Percentiles rank a stretch among this genome's conserved stretches.
Conservation (phyloP, 2,329 filamentous ascomycete genomes). For the Talaromyces sp. region DNA sequence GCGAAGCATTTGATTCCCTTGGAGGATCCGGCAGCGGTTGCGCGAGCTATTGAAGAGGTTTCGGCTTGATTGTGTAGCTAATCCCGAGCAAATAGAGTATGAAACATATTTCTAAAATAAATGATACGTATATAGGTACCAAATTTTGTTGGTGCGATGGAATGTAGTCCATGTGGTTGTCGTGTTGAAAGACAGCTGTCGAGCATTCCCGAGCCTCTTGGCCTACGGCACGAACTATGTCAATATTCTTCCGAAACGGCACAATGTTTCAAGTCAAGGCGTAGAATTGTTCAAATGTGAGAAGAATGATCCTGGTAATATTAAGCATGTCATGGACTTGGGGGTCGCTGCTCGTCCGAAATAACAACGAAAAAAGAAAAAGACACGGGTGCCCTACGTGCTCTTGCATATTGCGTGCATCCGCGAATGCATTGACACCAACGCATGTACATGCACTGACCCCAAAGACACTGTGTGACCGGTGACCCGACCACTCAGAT, state of each 20-base stretch:
- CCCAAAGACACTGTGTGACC: not conserved
- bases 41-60: constrained; percentile 7
- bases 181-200: not conserved
- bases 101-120: not conserved
- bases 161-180: constrained; percentile 3
- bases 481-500: too few species aligned
- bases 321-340: not conserved
- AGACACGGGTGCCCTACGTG: not conserved
- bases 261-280: not conserved
- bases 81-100: not conserved
- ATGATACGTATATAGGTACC: not conserved
- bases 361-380: too few species aligned
- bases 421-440: not conserved
- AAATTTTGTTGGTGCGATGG: not conserved
- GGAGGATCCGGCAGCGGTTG: constrained; percentile 21
- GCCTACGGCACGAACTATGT: not conserved
- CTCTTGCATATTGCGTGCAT: not conserved
- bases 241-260: not conserved
- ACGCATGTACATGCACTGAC: not conserved
- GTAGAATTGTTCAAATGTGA: not conserved
- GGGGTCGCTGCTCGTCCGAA: not conserved
- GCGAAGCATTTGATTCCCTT: constrained; percentile 27
- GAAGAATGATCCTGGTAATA: not conserved
- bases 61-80: not conserved
- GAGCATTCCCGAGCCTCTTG: not conserved